Evolutionary conservation across 139 green algal species (phyloP).

Genomic region (Desmodesmus armatus): DNA sequence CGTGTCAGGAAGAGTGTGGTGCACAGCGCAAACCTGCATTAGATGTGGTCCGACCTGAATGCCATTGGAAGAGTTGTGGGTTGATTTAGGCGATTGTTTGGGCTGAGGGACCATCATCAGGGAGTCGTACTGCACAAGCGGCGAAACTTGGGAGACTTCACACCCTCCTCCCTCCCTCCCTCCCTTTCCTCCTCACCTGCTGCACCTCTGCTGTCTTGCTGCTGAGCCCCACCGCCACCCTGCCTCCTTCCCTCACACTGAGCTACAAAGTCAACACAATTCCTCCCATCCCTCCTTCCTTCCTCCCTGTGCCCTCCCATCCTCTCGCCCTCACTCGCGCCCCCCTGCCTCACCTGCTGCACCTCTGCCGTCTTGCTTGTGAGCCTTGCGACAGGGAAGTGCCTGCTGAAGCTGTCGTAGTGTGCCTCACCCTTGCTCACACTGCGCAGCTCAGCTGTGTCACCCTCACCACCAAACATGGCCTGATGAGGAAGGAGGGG

Average conservation of each 20-base stretch:
- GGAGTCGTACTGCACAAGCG: too few species aligned
- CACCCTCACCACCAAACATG: background rate
- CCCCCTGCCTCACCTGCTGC: conserved; percentile 4
- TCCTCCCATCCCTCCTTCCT: too few species aligned
- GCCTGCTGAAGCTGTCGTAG: conserved; percentile 33
- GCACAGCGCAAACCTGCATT: too few species aligned
- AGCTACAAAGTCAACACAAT: conserved; percentile 4
- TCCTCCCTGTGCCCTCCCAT: too few species aligned
- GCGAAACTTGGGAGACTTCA: too few species aligned
- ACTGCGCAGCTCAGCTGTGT: conserved; percentile 20
- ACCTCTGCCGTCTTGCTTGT: conserved; percentile 1
- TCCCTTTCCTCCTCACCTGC: conserved; percentile 13
- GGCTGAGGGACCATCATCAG: too few species aligned
- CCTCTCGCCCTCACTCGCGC: too few species aligned
- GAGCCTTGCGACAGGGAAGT: conserved; percentile 34
- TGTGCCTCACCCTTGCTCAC: conserved; percentile 27
- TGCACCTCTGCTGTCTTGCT: background rate
- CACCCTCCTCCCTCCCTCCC: too few species aligned
- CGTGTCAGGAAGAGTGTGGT: background rate
- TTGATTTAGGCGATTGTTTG: too few species aligned
- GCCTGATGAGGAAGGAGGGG: background rate
- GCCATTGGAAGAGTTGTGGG: too few species aligned
- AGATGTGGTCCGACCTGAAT: too few species aligned
- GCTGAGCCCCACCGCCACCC: background rate
- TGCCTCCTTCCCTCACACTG: conserved; percentile 25